Conservation (phyloP, 2,329 filamentous ascomycete species). For the Pseudofabraea citricarpa region DNA sequence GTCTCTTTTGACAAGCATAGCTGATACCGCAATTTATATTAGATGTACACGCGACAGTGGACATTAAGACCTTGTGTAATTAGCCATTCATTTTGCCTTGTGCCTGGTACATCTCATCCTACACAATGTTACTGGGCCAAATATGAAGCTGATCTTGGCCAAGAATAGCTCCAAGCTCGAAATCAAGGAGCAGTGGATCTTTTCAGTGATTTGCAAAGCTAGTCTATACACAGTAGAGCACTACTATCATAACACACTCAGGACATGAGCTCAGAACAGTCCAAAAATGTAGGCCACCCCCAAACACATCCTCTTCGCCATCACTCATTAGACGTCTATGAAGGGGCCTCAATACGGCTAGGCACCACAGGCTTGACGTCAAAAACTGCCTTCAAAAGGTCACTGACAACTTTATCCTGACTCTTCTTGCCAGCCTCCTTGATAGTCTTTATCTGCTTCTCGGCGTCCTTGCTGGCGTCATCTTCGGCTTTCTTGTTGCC, state of each 20-base stretch:
- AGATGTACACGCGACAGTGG: too few relatives aligned
- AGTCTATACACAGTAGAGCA: constrained; percentile 20
- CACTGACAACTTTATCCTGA: constrained; percentile 73
- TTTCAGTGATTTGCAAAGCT: constrained; percentile 18
- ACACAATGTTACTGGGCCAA: too few relatives aligned
- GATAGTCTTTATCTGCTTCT: constrained; percentile 78
- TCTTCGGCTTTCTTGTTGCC: constrained; percentile 82
- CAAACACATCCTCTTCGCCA: too few relatives aligned
- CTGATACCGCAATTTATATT: too few relatives aligned
- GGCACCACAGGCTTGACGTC: constrained; percentile 72
- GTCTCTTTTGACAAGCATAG: too few relatives aligned
- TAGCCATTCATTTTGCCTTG: too few relatives aligned
- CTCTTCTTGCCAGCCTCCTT: constrained; percentile 73
- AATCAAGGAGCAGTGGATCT: constrained; percentile 16
- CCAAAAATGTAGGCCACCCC: too few relatives aligned
- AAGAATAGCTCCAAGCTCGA: too few relatives aligned
- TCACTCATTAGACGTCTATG: constrained; percentile 12
- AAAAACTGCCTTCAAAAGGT: constrained; percentile 80
- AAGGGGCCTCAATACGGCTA: constrained; percentile 26
- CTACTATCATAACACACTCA: not conserved
- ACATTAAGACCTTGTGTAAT: too few relatives aligned
- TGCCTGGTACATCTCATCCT: too few relatives aligned
- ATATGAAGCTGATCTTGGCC: too few relatives aligned
- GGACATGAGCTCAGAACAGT: too few relatives aligned
- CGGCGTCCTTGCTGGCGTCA: constrained; percentile 75